A percentile compares a stretch with the other conserved stretches of the same genome.
Evolutionary conservation across 2,329 filamentous ascomycete species (phyloP).

Genomic region (Colletotrichum horii): DNA sequence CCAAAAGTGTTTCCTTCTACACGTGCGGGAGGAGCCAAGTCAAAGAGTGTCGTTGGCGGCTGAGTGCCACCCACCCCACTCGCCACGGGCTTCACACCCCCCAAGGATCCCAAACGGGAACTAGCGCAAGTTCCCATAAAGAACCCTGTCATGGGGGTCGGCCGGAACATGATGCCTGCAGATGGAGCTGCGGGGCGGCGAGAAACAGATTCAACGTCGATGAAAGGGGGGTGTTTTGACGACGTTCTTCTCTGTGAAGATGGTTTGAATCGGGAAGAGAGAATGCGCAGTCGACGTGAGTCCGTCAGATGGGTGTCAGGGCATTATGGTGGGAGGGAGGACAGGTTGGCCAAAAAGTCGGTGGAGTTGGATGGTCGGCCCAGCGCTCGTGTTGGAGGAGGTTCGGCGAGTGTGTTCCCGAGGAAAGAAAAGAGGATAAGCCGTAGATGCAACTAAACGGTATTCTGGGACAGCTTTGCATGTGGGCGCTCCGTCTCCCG

Average conservation of each 20-base stretch:
- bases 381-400: conserved; percentile 16
- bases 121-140: conserved; percentile 19
- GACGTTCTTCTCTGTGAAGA: neutral
- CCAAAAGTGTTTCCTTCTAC: neutral
- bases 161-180: conserved; percentile 20
- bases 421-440: conserved; percentile 7
- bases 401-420: conserved; percentile 8
- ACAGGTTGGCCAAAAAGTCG: conserved; percentile 12
- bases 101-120: conserved; percentile 19
- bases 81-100: conserved; percentile 16
- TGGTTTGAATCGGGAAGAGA: neutral
- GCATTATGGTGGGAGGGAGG: neutral
- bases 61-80: conserved; percentile 15
- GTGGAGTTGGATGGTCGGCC: conserved; percentile 18
- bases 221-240: conserved; percentile 10
- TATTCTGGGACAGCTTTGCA: neutral
- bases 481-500: neutral
- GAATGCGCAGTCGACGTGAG: neutral
- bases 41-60: conserved; percentile 4
- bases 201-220: conserved; percentile 18
- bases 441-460: conserved; percentile 14
- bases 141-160: conserved; percentile 14
- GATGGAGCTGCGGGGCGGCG: conserved; percentile 18
- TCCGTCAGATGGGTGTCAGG: neutral
- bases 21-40: conserved; percentile 3